Evolutionary conservation across 768 basidiomycete genomes (phyloP), one percentile per base, ranked within the genome.

Genomic region (Lenzites betulinus): DNA sequence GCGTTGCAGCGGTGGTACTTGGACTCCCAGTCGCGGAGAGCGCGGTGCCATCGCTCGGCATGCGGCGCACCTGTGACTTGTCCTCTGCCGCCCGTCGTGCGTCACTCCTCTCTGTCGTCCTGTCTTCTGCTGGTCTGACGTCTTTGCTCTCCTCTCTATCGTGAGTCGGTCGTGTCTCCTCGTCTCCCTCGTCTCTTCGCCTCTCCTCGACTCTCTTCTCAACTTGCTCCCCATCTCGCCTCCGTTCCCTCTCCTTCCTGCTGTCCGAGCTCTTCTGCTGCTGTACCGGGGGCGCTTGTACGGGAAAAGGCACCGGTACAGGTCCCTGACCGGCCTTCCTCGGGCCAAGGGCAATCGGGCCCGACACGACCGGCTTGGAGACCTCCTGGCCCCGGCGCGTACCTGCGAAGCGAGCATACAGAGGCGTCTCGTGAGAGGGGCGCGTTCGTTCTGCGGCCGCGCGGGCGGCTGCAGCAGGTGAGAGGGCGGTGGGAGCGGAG

Each of bases 371-470:
- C 9, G 62, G 61, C 61, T 51, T 60, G 20, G 39, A 47, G 18
- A 50, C 30, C 18, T 56, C 64, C 26, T 33, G 50, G 8, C 22
- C 66, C 28, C 54, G 16, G 30, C 60, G 60, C 23, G 41, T 18
- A 60, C 46, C 63, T 35, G 71, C 64, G 42, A 71, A 72, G 20
- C 70, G 70, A 11, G 70, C 68, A 39, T 72, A 72, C 18, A 72
- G 60, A 9, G 71, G 71, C 0, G 70, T 66, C 25, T 59, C 60
- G 11, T 47, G 43, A 6, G 63, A 16, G 13, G 59, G 8, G 12
- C 54, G 41, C 16, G 25, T 58, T 36, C 55, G 44, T 15, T 39
- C 59, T 43, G 50, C 51, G 2, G 52, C 26, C 46, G 53, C 41
- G 56, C 20, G 26, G 55, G 13, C 1, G 6, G 30, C 30, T 11